Evolutionary conservation across 495 filamentous ascomycete genomes (phyloP).

Genomic region (Aspergillus nidulans): DNA sequence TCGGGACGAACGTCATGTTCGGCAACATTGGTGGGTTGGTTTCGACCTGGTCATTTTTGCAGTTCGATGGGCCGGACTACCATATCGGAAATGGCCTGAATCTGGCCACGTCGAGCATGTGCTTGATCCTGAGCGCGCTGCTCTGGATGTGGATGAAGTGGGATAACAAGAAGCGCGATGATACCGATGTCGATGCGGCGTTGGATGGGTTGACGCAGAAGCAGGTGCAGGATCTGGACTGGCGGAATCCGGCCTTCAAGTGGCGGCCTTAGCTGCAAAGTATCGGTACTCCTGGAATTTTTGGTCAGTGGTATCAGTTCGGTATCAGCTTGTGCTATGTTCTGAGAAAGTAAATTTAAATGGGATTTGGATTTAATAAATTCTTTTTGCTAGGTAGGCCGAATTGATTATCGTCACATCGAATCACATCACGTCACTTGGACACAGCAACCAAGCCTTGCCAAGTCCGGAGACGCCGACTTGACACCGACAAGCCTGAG

Average conservation of each 20-base stretch:
- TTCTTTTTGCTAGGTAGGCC: too few relatives aligned
- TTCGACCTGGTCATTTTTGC: conserved; percentile 65
- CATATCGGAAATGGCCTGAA: conserved; percentile 72
- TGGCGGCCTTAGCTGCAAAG: conserved; percentile 44
- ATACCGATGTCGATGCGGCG: conserved; percentile 48
- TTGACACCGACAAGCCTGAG: not conserved
- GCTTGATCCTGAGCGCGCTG: conserved; percentile 42
- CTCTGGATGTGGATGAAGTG: conserved; percentile 57
- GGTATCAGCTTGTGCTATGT: too few relatives aligned
- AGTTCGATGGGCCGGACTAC: conserved; percentile 62
- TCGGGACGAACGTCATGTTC: conserved; percentile 65
- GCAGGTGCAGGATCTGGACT: conserved; percentile 65
- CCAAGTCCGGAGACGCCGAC: not conserved
- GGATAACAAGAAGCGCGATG: conserved; percentile 58
- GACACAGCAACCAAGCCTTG: not conserved
- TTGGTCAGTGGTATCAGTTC: too few relatives aligned
- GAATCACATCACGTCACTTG: too few relatives aligned
- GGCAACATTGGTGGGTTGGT: conserved; percentile 70
- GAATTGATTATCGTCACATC: too few relatives aligned
- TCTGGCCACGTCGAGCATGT: conserved; percentile 53
- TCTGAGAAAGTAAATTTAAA: too few relatives aligned
- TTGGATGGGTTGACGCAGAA: conserved; percentile 50
- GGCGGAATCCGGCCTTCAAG: conserved; percentile 66
- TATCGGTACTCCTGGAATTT: too few relatives aligned
- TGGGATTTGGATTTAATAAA: too few relatives aligned